phyloP scores from a whole-genome alignment of 805 yeast species.

The Maudiozyma serrabonitensis region DNA sequence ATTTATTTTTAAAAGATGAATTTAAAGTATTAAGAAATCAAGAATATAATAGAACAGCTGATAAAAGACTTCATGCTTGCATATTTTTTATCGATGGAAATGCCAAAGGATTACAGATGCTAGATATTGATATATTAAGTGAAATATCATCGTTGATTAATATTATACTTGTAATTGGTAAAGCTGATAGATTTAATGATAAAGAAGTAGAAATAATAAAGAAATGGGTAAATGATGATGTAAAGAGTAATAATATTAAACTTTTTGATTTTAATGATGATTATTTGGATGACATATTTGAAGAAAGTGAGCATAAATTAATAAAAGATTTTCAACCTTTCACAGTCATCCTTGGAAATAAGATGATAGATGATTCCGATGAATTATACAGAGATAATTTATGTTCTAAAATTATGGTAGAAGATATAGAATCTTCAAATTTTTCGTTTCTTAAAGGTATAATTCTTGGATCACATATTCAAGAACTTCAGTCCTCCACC shows the following conservation, averaged over 20 bases:
- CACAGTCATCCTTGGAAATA: constrained; percentile 53
- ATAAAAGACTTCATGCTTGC: constrained; percentile 68
- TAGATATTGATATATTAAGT: constrained; percentile 63
- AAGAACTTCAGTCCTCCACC: constrained; percentile 74
- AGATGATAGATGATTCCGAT: constrained; percentile 1
- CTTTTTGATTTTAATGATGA: constrained; percentile 66
- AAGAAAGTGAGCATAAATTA: constrained; percentile 24
- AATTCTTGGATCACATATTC: constrained; percentile 66
- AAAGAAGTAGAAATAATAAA: constrained; percentile 50
- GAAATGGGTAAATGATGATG: constrained; percentile 44
- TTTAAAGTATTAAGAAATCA: constrained; percentile 65
- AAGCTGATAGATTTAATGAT: constrained; percentile 69
- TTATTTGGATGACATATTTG: constrained; percentile 12
- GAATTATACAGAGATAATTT: constrained; percentile 42
- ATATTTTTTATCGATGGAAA: constrained; percentile 66
- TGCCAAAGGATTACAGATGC: constrained; percentile 33
- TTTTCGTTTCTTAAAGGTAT: constrained; percentile 62
- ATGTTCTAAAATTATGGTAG: constrained; percentile 58
- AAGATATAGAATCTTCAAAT: constrained; percentile 54
- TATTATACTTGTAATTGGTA: constrained; percentile 72
- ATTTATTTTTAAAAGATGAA: constrained; percentile 64
- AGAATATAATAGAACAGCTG: constrained; percentile 31
- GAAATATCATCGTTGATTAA: constrained; percentile 64
- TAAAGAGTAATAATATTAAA: constrained; percentile 48
- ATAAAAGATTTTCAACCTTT: constrained; percentile 49